Conservation (phyloP, 306 rosid species). For the Calophaca sinica region DNA sequence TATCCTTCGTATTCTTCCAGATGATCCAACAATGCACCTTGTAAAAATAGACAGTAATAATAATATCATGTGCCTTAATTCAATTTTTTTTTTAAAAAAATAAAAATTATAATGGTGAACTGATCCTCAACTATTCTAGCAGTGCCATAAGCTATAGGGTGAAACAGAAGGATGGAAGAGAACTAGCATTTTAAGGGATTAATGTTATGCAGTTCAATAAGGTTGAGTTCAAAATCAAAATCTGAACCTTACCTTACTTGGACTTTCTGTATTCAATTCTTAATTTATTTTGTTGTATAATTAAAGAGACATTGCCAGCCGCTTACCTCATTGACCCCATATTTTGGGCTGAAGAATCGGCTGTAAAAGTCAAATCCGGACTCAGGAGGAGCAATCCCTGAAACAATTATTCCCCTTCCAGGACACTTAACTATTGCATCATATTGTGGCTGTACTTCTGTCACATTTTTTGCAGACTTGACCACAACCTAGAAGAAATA, state of each 20-base stretch:
- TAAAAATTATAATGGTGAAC: too few relatives aligned
- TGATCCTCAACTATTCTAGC: background rate
- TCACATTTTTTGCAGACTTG: slow-evolving; percentile 55
- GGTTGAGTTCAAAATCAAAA: background rate
- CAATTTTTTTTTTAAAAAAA: too few relatives aligned
- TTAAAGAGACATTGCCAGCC: background rate
- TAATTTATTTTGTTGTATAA: slow-evolving; percentile 22
- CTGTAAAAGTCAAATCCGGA: slow-evolving; percentile 77
- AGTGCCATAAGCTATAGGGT: background rate
- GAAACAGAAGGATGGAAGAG: background rate
- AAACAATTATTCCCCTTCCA: slow-evolving; percentile 64
- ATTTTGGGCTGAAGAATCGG: slow-evolving; percentile 68
- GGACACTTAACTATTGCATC: slow-evolving; percentile 64
- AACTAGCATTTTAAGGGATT: background rate
- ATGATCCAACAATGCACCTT: too few relatives aligned
- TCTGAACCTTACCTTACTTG: background rate
- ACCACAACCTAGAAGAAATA: slow-evolving; percentile 59
- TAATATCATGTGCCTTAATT: too few relatives aligned
- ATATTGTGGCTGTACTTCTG: slow-evolving; percentile 54
- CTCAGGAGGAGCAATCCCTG: slow-evolving; percentile 65
- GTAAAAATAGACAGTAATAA: too few relatives aligned
- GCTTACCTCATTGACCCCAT: slow-evolving; percentile 73
- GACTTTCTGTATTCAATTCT: background rate
- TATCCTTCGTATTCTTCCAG: background rate
- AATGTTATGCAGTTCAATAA: background rate